Conservation (phyloP, 2,329 filamentous ascomycete species). For the Sporothrix inflata region DNA sequence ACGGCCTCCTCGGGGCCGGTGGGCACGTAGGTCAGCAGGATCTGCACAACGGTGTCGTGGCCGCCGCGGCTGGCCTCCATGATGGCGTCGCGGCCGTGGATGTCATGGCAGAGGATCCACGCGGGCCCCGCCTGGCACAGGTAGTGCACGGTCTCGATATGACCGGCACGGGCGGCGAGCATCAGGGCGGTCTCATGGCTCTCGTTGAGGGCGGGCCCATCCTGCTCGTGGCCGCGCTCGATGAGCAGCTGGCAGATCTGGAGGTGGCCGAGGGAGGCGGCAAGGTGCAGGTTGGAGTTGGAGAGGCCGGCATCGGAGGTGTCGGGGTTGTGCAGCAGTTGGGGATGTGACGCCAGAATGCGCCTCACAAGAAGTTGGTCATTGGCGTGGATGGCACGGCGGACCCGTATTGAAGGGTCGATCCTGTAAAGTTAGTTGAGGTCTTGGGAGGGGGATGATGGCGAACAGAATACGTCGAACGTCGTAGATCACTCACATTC, state of each 20-base stretch:
- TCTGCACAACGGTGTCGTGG: slow-evolving; percentile 67
- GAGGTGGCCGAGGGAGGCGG: slow-evolving; percentile 71
- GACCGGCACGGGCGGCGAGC: slow-evolving; percentile 70
- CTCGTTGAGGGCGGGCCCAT: slow-evolving; percentile 74
- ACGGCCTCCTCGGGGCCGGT: slow-evolving; percentile 58
- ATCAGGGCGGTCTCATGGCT: slow-evolving; percentile 80
- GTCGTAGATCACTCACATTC: not conserved
- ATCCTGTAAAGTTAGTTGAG: slow-evolving; percentile 57
- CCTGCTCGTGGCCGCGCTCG: slow-evolving; percentile 72
- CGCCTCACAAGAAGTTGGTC: slow-evolving; percentile 73
- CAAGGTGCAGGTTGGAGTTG: slow-evolving; percentile 83
- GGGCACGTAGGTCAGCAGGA: slow-evolving; percentile 64
- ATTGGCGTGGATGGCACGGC: slow-evolving; percentile 78
- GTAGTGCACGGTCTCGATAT: slow-evolving; percentile 73
- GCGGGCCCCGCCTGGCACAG: slow-evolving; percentile 67
- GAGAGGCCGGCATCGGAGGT: slow-evolving; percentile 67
- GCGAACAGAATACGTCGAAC: not conserved
- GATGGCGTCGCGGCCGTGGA: slow-evolving; percentile 70
- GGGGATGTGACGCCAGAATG: slow-evolving; percentile 73
- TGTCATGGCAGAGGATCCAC: slow-evolving; percentile 67
- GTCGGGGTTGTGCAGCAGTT: slow-evolving; percentile 78
- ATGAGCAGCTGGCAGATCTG: slow-evolving; percentile 72
- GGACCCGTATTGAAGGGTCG: slow-evolving; percentile 74
- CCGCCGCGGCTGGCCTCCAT: slow-evolving; percentile 66
- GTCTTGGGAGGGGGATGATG: not conserved